A percentile compares a stretch with the other conserved stretches of the same genome.
Conservation (phyloP, 805 yeast species). For the Scheffersomyces ergatensis region DNA sequence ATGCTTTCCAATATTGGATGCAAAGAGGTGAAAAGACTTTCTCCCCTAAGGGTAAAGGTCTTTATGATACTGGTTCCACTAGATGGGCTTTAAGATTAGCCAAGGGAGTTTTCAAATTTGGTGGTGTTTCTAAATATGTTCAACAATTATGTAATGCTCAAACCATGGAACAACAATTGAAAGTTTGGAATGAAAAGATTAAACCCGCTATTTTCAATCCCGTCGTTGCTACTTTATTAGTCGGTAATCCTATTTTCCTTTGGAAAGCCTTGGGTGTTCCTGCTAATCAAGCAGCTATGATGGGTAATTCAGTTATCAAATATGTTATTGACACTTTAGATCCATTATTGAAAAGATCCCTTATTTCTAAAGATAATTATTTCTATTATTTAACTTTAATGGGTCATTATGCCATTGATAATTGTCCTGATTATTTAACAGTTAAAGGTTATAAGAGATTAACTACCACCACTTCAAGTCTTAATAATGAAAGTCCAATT, state of each 20-base stretch:
- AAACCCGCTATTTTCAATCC: slow-evolving; percentile 74
- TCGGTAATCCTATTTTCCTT: slow-evolving; percentile 81
- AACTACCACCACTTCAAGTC: slow-evolving; percentile 23
- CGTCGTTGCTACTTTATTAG: slow-evolving; percentile 59
- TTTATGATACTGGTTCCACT: slow-evolving; percentile 80
- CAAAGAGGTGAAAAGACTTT: slow-evolving; percentile 61
- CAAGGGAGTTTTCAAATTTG: slow-evolving; percentile 51
- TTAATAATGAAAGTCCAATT: slow-evolving; percentile 44
- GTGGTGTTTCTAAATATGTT: slow-evolving; percentile 53
- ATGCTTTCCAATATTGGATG: slow-evolving; percentile 81
- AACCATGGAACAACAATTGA: slow-evolving; percentile 59
- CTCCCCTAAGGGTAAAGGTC: slow-evolving; percentile 51
- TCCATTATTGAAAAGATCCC: slow-evolving; percentile 63
- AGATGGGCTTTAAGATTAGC: slow-evolving; percentile 82
- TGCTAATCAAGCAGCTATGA: slow-evolving; percentile 76
- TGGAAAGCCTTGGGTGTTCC: slow-evolving; percentile 94
- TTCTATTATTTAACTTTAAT: slow-evolving; percentile 69
- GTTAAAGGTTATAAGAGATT: slow-evolving; percentile 54
- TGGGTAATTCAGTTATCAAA: slow-evolving; percentile 67
- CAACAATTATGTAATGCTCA: slow-evolving; percentile 54
- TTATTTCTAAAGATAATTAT: slow-evolving; percentile 70
- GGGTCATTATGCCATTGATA: slow-evolving; percentile 57
- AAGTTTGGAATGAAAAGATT: slow-evolving; percentile 60
- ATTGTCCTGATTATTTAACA: slow-evolving; percentile 78
- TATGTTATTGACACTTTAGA: slow-evolving; percentile 78